Percentiles rank a stretch among this genome's conserved stretches.
Evolutionary conservation across 1,284 basidiomycete genomes (phyloP).

Genomic region (Pseudozyma flocculosa): DNA sequence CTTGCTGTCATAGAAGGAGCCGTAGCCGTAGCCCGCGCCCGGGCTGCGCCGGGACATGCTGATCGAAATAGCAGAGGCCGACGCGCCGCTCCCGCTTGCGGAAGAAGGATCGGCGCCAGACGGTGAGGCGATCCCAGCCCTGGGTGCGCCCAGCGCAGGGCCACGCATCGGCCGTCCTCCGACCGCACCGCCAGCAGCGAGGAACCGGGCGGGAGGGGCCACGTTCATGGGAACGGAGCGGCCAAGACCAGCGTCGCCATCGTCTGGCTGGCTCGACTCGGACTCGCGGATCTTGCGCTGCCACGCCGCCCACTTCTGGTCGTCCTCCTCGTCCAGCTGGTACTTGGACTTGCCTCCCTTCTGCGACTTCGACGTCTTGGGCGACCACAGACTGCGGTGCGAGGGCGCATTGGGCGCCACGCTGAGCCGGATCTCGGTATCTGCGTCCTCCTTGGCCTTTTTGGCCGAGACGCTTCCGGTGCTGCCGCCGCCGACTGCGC

Average conservation of each 20-base stretch:
- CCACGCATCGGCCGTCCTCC: conserved; percentile 27
- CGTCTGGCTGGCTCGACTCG: conserved; percentile 3
- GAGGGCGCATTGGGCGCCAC: conserved; percentile 50
- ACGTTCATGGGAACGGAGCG: conserved; percentile 36
- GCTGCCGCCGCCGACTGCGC: conserved; percentile 5
- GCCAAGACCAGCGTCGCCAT: conserved; percentile 4
- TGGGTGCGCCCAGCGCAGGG: background rate
- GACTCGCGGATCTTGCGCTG: conserved; percentile 22
- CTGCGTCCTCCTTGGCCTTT: conserved; percentile 34
- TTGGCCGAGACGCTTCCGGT: conserved; percentile 28
- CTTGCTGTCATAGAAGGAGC: conserved; percentile 29
- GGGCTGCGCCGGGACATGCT: too few relatives aligned
- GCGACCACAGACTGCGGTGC: conserved; percentile 44
- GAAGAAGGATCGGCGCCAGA: background rate
- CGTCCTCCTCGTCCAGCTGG: conserved; percentile 38
- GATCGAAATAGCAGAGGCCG: too few relatives aligned
- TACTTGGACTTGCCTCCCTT: conserved; percentile 35
- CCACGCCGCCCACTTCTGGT: conserved; percentile 45
- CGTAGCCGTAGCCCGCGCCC: conserved; percentile 24
- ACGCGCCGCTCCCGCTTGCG: too few relatives aligned
- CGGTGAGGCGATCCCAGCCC: background rate
- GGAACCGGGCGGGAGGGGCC: conserved; percentile 26
- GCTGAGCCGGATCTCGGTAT: conserved; percentile 32
- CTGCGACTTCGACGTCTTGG: conserved; percentile 22
- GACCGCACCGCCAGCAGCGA: conserved; percentile 26